A percentile compares a stretch with the other conserved stretches of the same genome.
These are phyloP conservation scores for Candida andamanensis DNA, from an alignment of 805 yeast genomes.

Conservation along the genomic window DNA sequence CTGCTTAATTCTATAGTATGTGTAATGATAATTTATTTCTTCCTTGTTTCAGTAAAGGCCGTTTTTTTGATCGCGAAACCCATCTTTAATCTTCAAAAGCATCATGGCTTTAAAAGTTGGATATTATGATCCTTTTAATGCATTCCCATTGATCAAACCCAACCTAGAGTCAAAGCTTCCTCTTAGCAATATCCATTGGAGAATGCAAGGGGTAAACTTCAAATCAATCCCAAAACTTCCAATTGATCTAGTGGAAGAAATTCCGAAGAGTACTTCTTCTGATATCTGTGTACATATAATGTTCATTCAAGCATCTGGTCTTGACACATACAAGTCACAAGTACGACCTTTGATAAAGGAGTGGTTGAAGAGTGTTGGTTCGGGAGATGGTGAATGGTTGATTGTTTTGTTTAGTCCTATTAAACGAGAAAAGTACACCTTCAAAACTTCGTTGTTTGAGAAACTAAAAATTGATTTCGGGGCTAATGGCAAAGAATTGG, in stretches of 20 bases:
- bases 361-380: conserved; percentile 56
- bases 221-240: conserved; percentile 60
- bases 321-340: conserved; percentile 73
- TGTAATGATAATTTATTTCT: no score
- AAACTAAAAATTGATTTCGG: conserved; percentile 52
- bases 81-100: no score
- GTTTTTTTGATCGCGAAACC: not conserved
- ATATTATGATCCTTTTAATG: conserved; percentile 71
- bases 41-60: not conserved
- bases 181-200: conserved; percentile 70
- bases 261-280: conserved; percentile 27
- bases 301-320: conserved; percentile 57
- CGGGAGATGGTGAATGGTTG: conserved; percentile 51
- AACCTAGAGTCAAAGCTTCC: conserved; percentile 46
- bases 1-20: not conserved
- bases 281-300: conserved; percentile 61
- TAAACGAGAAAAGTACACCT: conserved; percentile 33
- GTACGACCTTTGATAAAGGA: conserved; percentile 77
- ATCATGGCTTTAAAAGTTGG: conserved; percentile 4
- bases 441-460: conserved; percentile 47
- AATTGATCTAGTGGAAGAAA: conserved; percentile 53
- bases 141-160: conserved; percentile 41
- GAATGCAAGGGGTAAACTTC: conserved; percentile 44
- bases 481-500: conserved; percentile 8
- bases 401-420: conserved; percentile 49